Conservation (phyloP, 2,329 filamentous ascomycete species). For the Alternaria arborescens region DNA sequence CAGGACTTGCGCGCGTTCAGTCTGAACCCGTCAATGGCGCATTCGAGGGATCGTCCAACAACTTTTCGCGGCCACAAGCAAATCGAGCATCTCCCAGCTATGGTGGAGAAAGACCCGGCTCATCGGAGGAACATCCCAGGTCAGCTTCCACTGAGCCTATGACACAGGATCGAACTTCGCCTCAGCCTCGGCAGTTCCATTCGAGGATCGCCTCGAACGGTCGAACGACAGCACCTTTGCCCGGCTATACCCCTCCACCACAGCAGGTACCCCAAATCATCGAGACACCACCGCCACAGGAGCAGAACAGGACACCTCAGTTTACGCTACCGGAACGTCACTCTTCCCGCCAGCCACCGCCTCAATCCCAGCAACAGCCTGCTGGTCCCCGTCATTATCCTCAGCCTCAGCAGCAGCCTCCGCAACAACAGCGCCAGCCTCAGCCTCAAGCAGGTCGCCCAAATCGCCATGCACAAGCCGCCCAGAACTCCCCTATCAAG, state of each 20-base stretch:
- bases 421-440: constrained; percentile 34
- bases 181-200: constrained; percentile 61
- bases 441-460: constrained; percentile 25
- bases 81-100: constrained; percentile 37
- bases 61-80: constrained; percentile 67
- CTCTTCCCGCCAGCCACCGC: constrained; percentile 55
- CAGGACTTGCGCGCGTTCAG: constrained; percentile 67
- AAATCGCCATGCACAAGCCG: constrained; percentile 43
- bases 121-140: constrained; percentile 35
- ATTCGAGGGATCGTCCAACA: constrained; percentile 51
- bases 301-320: constrained; percentile 44
- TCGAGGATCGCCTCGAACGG: constrained; percentile 66
- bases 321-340: constrained; percentile 61
- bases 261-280: constrained; percentile 65
- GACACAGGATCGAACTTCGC: constrained; percentile 44
- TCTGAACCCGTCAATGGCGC: constrained; percentile 69
- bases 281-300: constrained; percentile 65
- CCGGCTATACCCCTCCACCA: constrained; percentile 53
- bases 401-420: constrained; percentile 21
- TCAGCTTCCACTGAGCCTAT: constrained; percentile 30
- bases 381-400: constrained; percentile 27
- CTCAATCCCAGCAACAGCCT: constrained; percentile 23
- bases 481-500: constrained; percentile 50
- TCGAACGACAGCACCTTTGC: constrained; percentile 62
- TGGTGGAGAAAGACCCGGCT: constrained; percentile 31